Conservation (phyloP, 1,284 basidiomycete species). For the Ceratobasidium sp. region DNA sequence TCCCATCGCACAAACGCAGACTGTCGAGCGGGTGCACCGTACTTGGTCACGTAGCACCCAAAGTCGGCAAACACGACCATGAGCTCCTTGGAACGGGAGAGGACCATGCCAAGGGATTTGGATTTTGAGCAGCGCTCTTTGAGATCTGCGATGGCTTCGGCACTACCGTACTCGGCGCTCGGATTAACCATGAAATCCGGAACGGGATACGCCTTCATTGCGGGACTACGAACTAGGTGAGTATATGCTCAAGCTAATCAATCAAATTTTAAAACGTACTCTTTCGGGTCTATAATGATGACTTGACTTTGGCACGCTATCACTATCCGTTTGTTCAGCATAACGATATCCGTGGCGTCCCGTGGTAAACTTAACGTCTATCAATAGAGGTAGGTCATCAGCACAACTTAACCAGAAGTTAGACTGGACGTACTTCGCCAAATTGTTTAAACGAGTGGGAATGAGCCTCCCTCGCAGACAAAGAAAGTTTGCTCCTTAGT, state of each 20-base stretch:
- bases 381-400: background rate
- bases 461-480: constrained; percentile 41
- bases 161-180: constrained; percentile 57
- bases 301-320: constrained; percentile 72
- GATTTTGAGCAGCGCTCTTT: constrained; percentile 68
- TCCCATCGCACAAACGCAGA: constrained; percentile 79
- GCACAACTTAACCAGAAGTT: constrained; percentile 22
- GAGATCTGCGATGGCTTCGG: constrained; percentile 60
- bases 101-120: constrained; percentile 74
- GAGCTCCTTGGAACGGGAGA: constrained; percentile 66
- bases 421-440: constrained; percentile 66
- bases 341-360: constrained; percentile 62
- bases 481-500: constrained; percentile 17
- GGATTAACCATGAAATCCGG: constrained; percentile 64
- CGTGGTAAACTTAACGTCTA: constrained; percentile 75
- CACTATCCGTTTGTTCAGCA: constrained; percentile 69
- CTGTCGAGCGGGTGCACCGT: constrained; percentile 70
- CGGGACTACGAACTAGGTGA: constrained; percentile 52
- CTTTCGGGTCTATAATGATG: constrained; percentile 70
- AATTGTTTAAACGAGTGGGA: constrained; percentile 65
- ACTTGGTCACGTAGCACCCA: constrained; percentile 77
- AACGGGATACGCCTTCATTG: constrained; percentile 60
- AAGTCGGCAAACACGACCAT: constrained; percentile 74
- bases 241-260: constrained; percentile 29
- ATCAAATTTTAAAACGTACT: constrained; percentile 60